Base-by-base conservation (phyloP, 75 land plant species). In the Pinus albicaulis region DNA sequence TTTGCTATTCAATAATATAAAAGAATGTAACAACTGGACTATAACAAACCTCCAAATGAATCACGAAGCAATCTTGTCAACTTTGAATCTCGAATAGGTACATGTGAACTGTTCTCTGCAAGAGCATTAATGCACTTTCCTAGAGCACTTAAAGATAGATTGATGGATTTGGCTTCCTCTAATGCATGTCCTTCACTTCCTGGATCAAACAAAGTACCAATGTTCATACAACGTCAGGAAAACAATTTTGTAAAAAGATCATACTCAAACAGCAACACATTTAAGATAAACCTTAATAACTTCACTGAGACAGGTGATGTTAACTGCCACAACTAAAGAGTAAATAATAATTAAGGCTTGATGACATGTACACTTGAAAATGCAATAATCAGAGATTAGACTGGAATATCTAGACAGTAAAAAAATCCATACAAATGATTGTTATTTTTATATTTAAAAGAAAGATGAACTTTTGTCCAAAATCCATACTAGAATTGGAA, bases 121-220 rank as follows among this genome's bases (percentile, higher is more conserved):
- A 93, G 73, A 26, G 93, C 93, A 86, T 93, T 93, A 71, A 93
- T 93, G 65, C 95, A 93, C 75, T 93, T 93, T 74, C 95, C 95
- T 44, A 93, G 83, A 41, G 95, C 92, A 75, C 88, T 93, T 31
- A 93, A 87, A 26, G 95, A 93, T n/a, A 90, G 85, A 79, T 93
- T 93, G 55, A 93, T 93, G 60, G 86, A 90, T 58, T 91, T 93
- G 13, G 95, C 93, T 76, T 93, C 95, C 76, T 93, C 95, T 36
- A 93, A 84, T 48, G 85, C 76, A 65, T 79, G 91, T 13, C 95
- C 93, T 79, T 91, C 95, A 80, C 88, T 90, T 17, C 95, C 95
- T 92, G 85, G 38, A 64, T 41, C 38, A 76, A 61, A 24, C 23
- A 62, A 24, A 76, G 13, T 25, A 66, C 76, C 53, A 14, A 17